phyloP scores from a whole-genome alignment of 2,329 filamentous ascomycete species.

The Metarhizium humberi region DNA sequence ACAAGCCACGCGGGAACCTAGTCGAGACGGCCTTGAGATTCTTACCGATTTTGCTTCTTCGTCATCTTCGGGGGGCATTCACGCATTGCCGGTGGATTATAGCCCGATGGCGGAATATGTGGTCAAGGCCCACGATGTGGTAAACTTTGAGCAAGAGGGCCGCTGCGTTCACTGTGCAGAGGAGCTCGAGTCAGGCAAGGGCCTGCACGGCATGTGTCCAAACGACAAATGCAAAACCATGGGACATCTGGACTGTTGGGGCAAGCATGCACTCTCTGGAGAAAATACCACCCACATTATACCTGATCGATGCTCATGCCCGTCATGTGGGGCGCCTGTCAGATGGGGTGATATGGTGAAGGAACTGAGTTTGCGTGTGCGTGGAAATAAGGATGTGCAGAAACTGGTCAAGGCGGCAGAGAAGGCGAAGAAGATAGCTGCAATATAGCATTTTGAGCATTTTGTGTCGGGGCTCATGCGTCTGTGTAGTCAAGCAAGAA shows the following conservation, averaged over 20 bases:
- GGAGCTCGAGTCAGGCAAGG: conserved; percentile 34
- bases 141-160: conserved; percentile 47
- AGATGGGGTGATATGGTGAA: conserved; percentile 73
- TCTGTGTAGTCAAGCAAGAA: neutral
- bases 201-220: conserved; percentile 49
- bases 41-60: conserved; percentile 41
- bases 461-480: neutral
- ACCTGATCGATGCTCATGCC: conserved; percentile 62
- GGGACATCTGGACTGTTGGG: conserved; percentile 53
- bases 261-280: conserved; percentile 36
- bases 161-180: conserved; percentile 43
- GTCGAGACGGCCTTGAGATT: conserved; percentile 42
- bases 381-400: conserved; percentile 61
- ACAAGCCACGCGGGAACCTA: conserved; percentile 33
- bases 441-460: neutral
- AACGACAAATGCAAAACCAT: conserved; percentile 44
- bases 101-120: conserved; percentile 42
- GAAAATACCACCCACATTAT: conserved; percentile 40
- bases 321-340: conserved; percentile 52
- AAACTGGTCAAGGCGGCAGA: conserved; percentile 52
- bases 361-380: conserved; percentile 65
- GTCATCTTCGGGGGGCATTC: conserved; percentile 34
- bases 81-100: conserved; percentile 48
- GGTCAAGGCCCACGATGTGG: conserved; percentile 43
- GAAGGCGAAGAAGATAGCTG: conserved; percentile 13